Conservation (phyloP, 345 rosid genomes). For the Rhizophora apiculata region DNA sequence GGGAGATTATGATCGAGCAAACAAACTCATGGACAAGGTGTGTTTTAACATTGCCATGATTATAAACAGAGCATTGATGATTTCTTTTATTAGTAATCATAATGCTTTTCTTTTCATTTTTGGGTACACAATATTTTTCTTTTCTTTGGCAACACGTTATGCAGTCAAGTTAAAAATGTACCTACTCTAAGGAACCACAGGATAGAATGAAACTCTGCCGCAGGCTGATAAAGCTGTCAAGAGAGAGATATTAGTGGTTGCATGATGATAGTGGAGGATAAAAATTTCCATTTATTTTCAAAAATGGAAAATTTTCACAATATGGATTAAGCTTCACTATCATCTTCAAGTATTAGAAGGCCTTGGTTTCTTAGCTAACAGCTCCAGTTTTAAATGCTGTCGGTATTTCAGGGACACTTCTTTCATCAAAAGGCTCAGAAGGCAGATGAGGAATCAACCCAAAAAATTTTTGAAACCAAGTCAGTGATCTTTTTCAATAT, state of each 20-base stretch:
- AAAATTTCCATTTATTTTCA: background rate
- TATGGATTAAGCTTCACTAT: background rate
- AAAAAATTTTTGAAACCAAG: conserved; percentile 50
- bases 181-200: background rate
- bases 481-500: conserved; percentile 22
- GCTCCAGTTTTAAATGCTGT: conserved; percentile 7
- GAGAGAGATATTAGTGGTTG: background rate
- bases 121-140: background rate
- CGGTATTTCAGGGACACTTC: conserved; percentile 49
- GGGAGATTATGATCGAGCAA: conserved; percentile 39
- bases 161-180: background rate
- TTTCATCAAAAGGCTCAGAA: conserved; percentile 42
- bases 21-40: conserved; percentile 49
- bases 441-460: conserved; percentile 53
- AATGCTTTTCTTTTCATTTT: background rate
- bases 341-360: background rate
- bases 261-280: background rate
- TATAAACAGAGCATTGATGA: background rate
- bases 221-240: background rate
- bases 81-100: too few relatives aligned
- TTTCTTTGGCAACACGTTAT: background rate
- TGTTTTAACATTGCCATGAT: conserved; percentile 3
- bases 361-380: background rate
- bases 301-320: background rate
- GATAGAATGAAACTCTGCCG: background rate